Percentiles rank a stretch among this genome's conserved stretches.
Evolutionary conservation across 208 protist species (phyloP).

Genomic region (Wallacemonas sp.): DNA sequence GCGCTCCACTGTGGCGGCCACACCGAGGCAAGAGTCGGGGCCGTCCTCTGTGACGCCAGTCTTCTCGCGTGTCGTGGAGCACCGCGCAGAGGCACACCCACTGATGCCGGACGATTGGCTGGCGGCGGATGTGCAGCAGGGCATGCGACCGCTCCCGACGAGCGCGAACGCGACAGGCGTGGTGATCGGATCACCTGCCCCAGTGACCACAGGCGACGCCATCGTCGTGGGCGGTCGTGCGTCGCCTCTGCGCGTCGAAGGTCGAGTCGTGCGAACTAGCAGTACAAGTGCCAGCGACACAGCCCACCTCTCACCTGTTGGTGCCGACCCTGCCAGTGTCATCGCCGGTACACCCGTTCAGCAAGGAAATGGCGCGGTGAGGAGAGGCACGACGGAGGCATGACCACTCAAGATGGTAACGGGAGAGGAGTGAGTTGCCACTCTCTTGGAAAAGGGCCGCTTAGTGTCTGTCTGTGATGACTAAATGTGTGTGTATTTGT

Average conservation of each 20-base stretch:
- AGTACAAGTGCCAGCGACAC: background rate
- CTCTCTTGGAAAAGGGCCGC: too few relatives aligned
- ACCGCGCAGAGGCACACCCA: background rate
- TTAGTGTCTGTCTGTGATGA: too few relatives aligned
- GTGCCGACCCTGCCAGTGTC: background rate
- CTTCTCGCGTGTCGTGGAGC: conserved; percentile 4
- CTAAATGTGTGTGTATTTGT: too few relatives aligned
- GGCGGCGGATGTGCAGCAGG: background rate
- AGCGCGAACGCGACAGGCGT: background rate
- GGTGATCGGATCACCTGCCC: background rate
- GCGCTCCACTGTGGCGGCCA: background rate
- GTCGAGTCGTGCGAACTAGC: background rate
- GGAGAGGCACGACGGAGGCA: background rate
- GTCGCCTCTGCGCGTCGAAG: too few relatives aligned
- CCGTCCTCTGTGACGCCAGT: background rate
- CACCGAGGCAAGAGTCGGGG: background rate
- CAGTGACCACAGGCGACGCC: background rate
- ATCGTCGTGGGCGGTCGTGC: too few relatives aligned
- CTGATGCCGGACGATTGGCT: background rate
- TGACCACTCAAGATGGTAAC: too few relatives aligned
- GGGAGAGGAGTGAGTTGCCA: background rate
- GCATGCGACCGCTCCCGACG: background rate
- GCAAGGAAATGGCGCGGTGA: background rate
- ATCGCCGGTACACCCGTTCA: background rate
- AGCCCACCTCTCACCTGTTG: background rate